Evolutionary conservation across 192 early-diverging fungal genomes (phyloP).

Genomic region (Podila clonocystis): DNA sequence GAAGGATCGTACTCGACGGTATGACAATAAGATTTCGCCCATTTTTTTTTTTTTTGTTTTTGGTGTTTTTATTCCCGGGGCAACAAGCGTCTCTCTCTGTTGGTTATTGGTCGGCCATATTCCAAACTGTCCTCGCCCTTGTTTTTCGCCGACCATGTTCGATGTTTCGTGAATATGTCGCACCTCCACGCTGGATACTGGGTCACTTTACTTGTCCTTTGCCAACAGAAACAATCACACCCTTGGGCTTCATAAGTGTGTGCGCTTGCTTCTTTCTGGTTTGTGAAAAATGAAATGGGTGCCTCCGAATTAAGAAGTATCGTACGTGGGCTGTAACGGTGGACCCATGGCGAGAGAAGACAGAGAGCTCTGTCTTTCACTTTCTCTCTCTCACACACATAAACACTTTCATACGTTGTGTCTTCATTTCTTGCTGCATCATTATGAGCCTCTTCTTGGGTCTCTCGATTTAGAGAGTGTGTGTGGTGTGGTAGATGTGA

Average conservation of each 20-base stretch:
- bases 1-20: constrained; percentile 97
- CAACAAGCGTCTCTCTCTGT: too few relatives aligned
- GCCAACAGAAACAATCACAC: too few relatives aligned
- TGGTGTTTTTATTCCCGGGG: background rate
- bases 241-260: too few relatives aligned
- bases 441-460: background rate
- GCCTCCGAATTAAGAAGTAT: background rate
- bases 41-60: background rate
- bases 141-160: background rate
- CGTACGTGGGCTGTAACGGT: background rate
- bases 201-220: background rate
- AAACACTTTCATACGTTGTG: background rate
- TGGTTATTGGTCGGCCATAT: background rate
- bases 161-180: background rate
- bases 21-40: constrained; percentile 1
- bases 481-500: background rate
- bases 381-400: too few relatives aligned
- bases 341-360: background rate
- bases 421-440: background rate
- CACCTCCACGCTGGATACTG: background rate
- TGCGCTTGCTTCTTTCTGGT: background rate
- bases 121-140: constrained; percentile 4
- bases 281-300: background rate
- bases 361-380: background rate
- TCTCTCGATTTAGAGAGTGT: background rate